Percentiles rank a stretch among this genome's conserved stretches.
These are phyloP conservation scores for Solanum pimpinellifolium DNA, from an alignment of 257 asterid genomes.

Conservation along the genomic window DNA sequence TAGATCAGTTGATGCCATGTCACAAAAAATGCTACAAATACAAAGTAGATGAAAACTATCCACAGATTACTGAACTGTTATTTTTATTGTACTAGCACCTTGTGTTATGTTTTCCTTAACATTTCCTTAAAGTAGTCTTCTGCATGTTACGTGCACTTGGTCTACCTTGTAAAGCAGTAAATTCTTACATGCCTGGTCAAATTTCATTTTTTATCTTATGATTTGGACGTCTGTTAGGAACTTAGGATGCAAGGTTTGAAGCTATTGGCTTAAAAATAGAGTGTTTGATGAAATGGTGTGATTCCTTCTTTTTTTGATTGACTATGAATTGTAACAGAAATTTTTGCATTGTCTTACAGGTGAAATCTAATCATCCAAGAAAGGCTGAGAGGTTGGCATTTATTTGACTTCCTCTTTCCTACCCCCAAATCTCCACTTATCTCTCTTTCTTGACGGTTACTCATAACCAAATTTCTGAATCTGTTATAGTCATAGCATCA, in stretches of 20 bases:
- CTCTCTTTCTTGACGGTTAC: not conserved
- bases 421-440: not conserved
- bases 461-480: not conserved
- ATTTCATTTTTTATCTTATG: not conserved
- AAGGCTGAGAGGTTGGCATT: slow-evolving; percentile 26
- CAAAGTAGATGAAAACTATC: not conserved
- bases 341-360: slow-evolving; percentile 32
- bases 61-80: not conserved
- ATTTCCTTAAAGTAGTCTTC: not conserved
- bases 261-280: not conserved
- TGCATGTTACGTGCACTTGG: not conserved
- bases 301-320: not conserved
- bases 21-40: not conserved
- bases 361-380: slow-evolving; percentile 15
- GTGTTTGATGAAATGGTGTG: not conserved
- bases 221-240: not conserved
- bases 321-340: not conserved
- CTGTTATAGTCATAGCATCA: slow-evolving; percentile 11
- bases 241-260: not conserved
- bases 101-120: not conserved
- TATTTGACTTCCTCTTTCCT: not conserved
- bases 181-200: not conserved
- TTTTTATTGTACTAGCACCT: not conserved
- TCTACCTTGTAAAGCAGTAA: not conserved
- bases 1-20: not conserved